Evolutionary conservation across 2,329 filamentous ascomycete species (phyloP), one percentile per base, ranked within the genome.

Genomic region (Pseudogymnoascus verrucosus): DNA sequence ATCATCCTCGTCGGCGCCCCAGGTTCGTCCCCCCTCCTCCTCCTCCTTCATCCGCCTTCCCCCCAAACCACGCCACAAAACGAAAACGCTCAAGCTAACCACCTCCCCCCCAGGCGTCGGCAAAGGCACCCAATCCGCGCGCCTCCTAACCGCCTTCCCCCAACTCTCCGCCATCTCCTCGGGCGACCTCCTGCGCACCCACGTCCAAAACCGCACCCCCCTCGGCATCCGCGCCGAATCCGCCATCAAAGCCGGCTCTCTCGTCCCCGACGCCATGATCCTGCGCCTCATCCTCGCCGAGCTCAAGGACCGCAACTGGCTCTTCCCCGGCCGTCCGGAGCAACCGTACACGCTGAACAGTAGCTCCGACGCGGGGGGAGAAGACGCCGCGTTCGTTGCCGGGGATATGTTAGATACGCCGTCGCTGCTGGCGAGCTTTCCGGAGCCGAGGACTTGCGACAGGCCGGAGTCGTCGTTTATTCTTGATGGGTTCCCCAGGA

Each of bases 401-500:
- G 60, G 66, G 57, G 67, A 71, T 39, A 63, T 40, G 31, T 69
- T 70, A 62, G 67, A 71, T 21, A 69, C 68, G 14, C 68, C 69
- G 10, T 71, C 73, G 4, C 69, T 74, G 12, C 74, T 71, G 71
- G 73, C 62, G 59, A 67, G 72, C 11, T 74, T 78, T 64, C 63
- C 70, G 65, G 76, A 72, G 65, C 77, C 77, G 31, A 76, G 76
- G 62, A 79, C 81, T 54, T 86, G 87, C 60, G 83, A 95, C 44
- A 83, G 89, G 67, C 89, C 92, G 0, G 79, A 85, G 0, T 91
- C 92, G 7, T 96, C 92, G 0, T 98, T 97, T 75, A 89, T 99
- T 67, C 88, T 99, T 62, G 95, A 99, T 74, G 95, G 95, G 14
- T 99, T 98, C 76, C 95, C 95, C 1, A 89, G 95, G 68, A 99